Percentiles rank a stretch among this genome's conserved stretches.
phyloP scores from a whole-genome alignment of 345 rosid species.

The Cardiospermum halicacabum region DNA sequence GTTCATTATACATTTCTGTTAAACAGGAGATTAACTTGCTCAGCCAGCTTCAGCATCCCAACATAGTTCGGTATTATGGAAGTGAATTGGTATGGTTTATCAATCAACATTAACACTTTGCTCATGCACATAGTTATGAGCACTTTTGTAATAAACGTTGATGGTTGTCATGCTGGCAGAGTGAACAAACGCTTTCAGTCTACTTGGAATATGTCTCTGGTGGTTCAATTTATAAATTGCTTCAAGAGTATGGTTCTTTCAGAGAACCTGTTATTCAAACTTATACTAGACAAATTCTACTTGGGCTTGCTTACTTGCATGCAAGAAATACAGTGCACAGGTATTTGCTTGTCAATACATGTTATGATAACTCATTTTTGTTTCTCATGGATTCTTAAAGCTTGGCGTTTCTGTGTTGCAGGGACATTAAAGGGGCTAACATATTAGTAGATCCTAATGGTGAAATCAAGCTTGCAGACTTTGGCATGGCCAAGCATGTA shows the following conservation, averaged over 20 bases:
- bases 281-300: conserved; percentile 81
- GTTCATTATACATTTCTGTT: conserved; percentile 19
- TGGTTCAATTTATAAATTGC: conserved; percentile 93
- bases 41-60: conserved; percentile 78
- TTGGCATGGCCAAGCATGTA: conserved; percentile 99
- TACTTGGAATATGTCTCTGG: conserved; percentile 95
- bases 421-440: conserved; percentile 98
- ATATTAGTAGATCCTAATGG: conserved; percentile 94
- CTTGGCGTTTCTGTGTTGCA: conserved; percentile 27
- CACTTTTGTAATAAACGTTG: conserved; percentile 15
- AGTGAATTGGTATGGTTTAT: conserved; percentile 79
- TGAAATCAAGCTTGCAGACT: conserved; percentile 90
- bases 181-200: conserved; percentile 85
- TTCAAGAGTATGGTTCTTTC: conserved; percentile 89
- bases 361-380: neutral
- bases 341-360: conserved; percentile 29
- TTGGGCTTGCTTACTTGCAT: conserved; percentile 88
- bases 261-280: conserved; percentile 91
- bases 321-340: conserved; percentile 93
- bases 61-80: conserved; percentile 87
- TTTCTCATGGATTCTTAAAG: conserved; percentile 1
- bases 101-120: neutral
- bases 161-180: conserved; percentile 43
- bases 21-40: conserved; percentile 94
- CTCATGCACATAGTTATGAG: neutral